Percentiles rank a stretch among this genome's conserved stretches.
Evolutionary conservation across 83 land plant species (phyloP).

Genomic region (Diphasiastrum complanatum): DNA sequence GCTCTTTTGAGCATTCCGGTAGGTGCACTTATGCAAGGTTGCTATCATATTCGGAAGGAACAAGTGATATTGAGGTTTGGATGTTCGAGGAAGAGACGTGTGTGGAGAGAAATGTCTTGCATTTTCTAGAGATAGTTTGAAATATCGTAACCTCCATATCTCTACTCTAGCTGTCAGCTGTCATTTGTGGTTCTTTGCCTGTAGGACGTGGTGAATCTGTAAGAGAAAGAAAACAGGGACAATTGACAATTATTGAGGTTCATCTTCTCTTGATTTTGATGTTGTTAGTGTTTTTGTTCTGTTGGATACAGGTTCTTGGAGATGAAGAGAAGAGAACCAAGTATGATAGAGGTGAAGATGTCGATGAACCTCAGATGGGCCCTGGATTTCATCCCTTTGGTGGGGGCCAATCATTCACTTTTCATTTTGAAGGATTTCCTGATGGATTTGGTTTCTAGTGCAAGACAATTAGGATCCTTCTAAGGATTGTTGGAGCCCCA

Average conservation of each 20-base stretch:
- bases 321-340: slow-evolving; percentile 86
- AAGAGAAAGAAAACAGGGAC: background rate
- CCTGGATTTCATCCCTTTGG: slow-evolving; percentile 36
- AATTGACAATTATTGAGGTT: background rate
- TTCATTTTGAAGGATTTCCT: slow-evolving; percentile 66
- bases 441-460: slow-evolving; percentile 32
- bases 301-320: slow-evolving; percentile 62
- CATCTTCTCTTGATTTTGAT: background rate
- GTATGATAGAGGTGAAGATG: slow-evolving; percentile 90
- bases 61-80: too few relatives aligned
- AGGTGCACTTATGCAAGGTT: too few relatives aligned
- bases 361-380: slow-evolving; percentile 58
- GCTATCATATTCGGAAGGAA: too few relatives aligned
- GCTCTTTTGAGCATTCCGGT: too few relatives aligned
- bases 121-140: too few relatives aligned
- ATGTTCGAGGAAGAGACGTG: too few relatives aligned
- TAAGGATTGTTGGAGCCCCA: slow-evolving; percentile 1
- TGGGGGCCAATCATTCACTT: slow-evolving; percentile 74
- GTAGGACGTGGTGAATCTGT: too few relatives aligned
- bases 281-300: background rate
- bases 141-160: too few relatives aligned
- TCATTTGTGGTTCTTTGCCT: background rate
- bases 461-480: background rate
- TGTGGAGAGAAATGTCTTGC: too few relatives aligned
- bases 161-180: too few relatives aligned